Evolutionary conservation across 306 rosid genomes (phyloP).

Genomic region (Carpinus viminea): DNA sequence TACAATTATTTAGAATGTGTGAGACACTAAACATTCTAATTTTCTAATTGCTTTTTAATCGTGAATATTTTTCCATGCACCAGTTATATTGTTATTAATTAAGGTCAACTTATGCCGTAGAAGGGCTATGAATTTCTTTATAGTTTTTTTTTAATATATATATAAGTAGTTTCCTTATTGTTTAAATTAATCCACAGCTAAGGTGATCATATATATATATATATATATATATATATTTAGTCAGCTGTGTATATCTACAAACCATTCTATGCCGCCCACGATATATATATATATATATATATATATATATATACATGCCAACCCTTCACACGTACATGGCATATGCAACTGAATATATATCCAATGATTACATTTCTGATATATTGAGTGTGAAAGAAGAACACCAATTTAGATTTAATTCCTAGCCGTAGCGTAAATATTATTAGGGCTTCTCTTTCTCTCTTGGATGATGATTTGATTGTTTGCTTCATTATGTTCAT

Average conservation of each 20-base stretch:
- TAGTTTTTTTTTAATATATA: too few relatives aligned
- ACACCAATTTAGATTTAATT: constrained; percentile 6
- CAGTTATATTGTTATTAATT: constrained; percentile 3
- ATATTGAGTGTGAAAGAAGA: constrained; percentile 22
- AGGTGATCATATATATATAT: neutral
- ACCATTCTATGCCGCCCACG: constrained; percentile 31
- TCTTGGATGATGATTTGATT: neutral
- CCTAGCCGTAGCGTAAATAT: constrained; percentile 22
- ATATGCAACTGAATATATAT: constrained; percentile 27
- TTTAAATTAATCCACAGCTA: constrained; percentile 23
- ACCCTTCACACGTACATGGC: constrained; percentile 38
- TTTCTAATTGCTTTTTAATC: constrained; percentile 15
- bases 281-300: neutral
- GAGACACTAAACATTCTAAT: constrained; percentile 36
- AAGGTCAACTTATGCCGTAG: constrained; percentile 46
- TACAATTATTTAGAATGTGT: constrained; percentile 31
- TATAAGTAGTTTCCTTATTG: neutral
- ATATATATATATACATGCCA: constrained; percentile 13
- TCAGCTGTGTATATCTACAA: neutral
- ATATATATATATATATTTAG: too few relatives aligned
- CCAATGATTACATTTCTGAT: constrained; percentile 41
- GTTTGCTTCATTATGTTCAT: constrained; percentile 9
- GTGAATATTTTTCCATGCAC: neutral
- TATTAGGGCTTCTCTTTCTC: constrained; percentile 18
- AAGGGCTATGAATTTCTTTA: constrained; percentile 2